phyloP scores from a whole-genome alignment of 495 filamentous ascomycete genomes.

The Aspergillus affinis region DNA sequence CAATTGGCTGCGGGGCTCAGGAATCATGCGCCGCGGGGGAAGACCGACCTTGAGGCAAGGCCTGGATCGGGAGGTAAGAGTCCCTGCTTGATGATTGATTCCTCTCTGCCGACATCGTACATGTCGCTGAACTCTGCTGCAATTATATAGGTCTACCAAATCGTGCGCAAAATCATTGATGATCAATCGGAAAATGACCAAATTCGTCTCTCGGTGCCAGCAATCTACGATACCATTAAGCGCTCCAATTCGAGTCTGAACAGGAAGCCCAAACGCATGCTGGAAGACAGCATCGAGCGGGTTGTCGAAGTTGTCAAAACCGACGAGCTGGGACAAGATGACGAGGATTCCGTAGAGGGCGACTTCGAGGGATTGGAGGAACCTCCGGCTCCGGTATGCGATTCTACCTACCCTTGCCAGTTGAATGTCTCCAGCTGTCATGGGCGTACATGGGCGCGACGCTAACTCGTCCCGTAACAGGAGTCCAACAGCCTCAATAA shows the following conservation, averaged over 20 bases:
- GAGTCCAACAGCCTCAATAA: slow-evolving; percentile 73
- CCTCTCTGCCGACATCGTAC: neutral
- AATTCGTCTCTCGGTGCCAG: slow-evolving; percentile 53
- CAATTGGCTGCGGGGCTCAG: neutral
- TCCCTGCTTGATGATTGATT: neutral
- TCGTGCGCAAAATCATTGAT: slow-evolving; percentile 70
- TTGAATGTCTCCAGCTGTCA: neutral
- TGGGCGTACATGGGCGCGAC: neutral
- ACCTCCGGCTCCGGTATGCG: slow-evolving; percentile 32
- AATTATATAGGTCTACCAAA: slow-evolving; percentile 61
- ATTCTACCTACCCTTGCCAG: neutral
- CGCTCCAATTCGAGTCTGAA: slow-evolving; percentile 82
- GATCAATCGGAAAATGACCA: slow-evolving; percentile 52
- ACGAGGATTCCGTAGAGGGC: slow-evolving; percentile 59
- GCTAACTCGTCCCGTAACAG: slow-evolving; percentile 22
- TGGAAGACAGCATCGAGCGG: slow-evolving; percentile 85
- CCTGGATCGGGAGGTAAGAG: slow-evolving; percentile 55
- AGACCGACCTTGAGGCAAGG: slow-evolving; percentile 52
- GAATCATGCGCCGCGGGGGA: slow-evolving; percentile 36
- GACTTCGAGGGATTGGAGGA: slow-evolving; percentile 63
- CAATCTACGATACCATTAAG: slow-evolving; percentile 75
- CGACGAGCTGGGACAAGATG: slow-evolving; percentile 54
- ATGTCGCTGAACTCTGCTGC: neutral
- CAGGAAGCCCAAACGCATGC: slow-evolving; percentile 70
- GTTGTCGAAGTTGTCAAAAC: slow-evolving; percentile 73